phyloP scores from a whole-genome alignment of 2,329 filamentous ascomycete genomes.

The Pyrenochaeta sp. region DNA sequence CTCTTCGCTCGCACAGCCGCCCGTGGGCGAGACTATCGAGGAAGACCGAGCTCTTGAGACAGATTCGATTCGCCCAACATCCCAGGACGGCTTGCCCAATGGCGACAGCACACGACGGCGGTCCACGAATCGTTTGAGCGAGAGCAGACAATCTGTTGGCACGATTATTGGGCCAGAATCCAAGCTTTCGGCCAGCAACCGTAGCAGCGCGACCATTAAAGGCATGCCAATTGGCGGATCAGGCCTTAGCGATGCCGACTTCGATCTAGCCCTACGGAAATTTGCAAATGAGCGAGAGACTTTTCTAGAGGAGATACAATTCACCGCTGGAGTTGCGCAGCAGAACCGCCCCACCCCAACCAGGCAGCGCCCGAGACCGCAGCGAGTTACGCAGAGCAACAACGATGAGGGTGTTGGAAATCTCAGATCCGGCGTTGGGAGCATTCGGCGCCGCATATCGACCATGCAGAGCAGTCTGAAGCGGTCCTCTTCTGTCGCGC shows the following conservation, averaged over 20 bases:
- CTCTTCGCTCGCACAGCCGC: slow-evolving; percentile 40
- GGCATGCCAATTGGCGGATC: slow-evolving; percentile 52
- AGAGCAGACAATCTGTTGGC: slow-evolving; percentile 60
- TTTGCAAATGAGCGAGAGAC: slow-evolving; percentile 95
- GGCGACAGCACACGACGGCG: slow-evolving; percentile 46
- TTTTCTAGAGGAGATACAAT: slow-evolving; percentile 90
- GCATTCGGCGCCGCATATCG: slow-evolving; percentile 90
- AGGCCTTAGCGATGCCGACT: slow-evolving; percentile 78
- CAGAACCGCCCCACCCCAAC: slow-evolving; percentile 61
- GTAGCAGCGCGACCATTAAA: slow-evolving; percentile 71
- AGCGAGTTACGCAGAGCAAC: slow-evolving; percentile 69
- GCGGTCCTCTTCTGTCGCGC: slow-evolving; percentile 79
- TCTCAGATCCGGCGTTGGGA: slow-evolving; percentile 74
- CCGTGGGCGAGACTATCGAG: slow-evolving; percentile 66
- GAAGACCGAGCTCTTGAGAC: slow-evolving; percentile 67
- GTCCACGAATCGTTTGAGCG: slow-evolving; percentile 53
- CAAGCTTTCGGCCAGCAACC: slow-evolving; percentile 65
- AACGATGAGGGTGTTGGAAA: slow-evolving; percentile 63
- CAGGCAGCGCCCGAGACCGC: slow-evolving; percentile 77
- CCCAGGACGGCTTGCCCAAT: slow-evolving; percentile 54
- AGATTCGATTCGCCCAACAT: slow-evolving; percentile 54
- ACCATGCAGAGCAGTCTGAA: slow-evolving; percentile 92
- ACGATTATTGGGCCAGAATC: slow-evolving; percentile 56
- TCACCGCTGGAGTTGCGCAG: slow-evolving; percentile 77
- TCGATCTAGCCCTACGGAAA: slow-evolving; percentile 90